Conservation (phyloP, 129 eudicot species). For the Chrysanthemum makinoi region DNA sequence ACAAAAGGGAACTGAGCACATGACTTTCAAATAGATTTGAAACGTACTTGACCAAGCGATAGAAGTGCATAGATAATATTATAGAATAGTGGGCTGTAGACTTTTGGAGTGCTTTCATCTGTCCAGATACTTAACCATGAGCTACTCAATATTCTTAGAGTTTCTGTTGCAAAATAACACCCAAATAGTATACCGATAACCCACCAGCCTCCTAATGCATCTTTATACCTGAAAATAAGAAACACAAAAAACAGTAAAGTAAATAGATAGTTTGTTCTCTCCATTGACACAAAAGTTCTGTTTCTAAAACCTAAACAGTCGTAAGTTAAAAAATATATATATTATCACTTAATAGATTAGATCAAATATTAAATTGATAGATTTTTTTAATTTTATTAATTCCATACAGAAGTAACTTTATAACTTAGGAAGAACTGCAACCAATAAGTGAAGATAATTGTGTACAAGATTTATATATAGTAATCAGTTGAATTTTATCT, state of each 20-base stretch:
- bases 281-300: neutral
- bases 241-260: neutral
- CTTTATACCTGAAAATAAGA: constrained; percentile 61
- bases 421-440: no score
- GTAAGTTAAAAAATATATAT: neutral
- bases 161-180: constrained; percentile 74
- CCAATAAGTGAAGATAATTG: no score
- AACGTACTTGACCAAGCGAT: constrained; percentile 77
- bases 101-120: constrained; percentile 61
- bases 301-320: no score
- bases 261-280: neutral
- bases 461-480: no score
- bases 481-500: no score
- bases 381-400: no score
- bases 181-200: constrained; percentile 64
- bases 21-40: neutral
- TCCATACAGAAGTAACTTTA: no score
- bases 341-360: neutral
- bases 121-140: constrained; percentile 98
- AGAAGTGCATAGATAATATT: constrained; percentile 74
- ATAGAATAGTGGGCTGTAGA: constrained; percentile 57
- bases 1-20: neutral
- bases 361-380: neutral
- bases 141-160: constrained; percentile 80
- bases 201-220: constrained; percentile 89